Conservation (phyloP, 345 rosid species). For the Aquilaria sinensis region DNA sequence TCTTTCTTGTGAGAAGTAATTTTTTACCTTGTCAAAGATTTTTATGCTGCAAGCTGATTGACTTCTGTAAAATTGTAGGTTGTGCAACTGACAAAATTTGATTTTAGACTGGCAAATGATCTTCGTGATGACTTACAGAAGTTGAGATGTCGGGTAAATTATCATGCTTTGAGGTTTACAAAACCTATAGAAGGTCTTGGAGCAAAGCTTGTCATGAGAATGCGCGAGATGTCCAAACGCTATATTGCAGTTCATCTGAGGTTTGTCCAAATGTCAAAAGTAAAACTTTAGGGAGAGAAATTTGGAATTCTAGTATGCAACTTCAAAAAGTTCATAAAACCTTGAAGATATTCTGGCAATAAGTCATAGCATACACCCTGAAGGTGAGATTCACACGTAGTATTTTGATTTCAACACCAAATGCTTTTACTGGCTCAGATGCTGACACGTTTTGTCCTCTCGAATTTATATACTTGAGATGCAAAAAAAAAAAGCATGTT, state of each 20-base stretch:
- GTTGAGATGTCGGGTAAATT: constrained; percentile 86
- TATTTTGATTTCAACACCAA: no score
- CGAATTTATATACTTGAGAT: no score
- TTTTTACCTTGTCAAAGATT: not conserved
- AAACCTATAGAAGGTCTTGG: constrained; percentile 70
- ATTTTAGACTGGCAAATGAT: constrained; percentile 79
- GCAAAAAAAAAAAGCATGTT: no score
- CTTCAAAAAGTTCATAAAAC: no score
- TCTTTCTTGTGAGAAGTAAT: not conserved
- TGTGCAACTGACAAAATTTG: constrained; percentile 89
- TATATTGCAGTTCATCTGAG: constrained; percentile 84
- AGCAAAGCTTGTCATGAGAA: constrained; percentile 54
- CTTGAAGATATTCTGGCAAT: no score
- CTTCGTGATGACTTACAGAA: constrained; percentile 76
- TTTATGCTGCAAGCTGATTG: not conserved
- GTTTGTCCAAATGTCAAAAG: constrained; percentile 23
- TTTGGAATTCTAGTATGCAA: not conserved
- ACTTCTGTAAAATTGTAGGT: constrained; percentile 42
- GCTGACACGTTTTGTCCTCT: no score
- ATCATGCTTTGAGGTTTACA: constrained; percentile 77
- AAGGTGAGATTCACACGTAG: no score
- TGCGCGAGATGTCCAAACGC: constrained; percentile 65
- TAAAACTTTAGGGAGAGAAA: not conserved
- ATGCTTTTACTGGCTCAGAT: no score
- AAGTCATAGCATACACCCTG: no score